Conservation (phyloP, 2,329 filamentous ascomycete species). For the Mariannaea elegans region DNA sequence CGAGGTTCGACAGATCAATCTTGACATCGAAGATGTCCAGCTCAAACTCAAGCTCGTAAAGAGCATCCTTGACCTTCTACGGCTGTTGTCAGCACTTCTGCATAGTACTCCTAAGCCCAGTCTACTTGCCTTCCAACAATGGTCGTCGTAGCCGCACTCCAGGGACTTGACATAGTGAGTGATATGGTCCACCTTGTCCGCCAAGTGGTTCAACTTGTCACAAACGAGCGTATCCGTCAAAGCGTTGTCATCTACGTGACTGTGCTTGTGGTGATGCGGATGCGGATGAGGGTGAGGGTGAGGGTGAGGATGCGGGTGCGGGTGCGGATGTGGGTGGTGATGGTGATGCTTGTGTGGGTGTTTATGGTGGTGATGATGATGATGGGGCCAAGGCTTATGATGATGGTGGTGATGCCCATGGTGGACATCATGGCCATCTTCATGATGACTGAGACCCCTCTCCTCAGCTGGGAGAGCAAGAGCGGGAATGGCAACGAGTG, state of each 20-base stretch:
- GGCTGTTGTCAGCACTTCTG: constrained; percentile 23
- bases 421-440: not conserved
- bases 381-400: not conserved
- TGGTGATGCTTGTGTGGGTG: not conserved
- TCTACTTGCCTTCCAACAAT: constrained; percentile 37
- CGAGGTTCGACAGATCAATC: constrained; percentile 39
- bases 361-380: not conserved
- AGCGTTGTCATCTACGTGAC: constrained; percentile 1
- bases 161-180: constrained; percentile 29
- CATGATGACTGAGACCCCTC: not conserved
- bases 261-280: constrained; percentile 12
- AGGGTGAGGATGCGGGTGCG: not conserved
- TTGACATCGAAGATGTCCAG: constrained; percentile 39
- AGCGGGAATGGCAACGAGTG: constrained; percentile 32
- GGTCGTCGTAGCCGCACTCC: constrained; percentile 29
- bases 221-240: constrained; percentile 36
- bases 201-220: constrained; percentile 34
- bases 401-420: constrained; percentile 1
- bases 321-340: constrained; percentile 3
- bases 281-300: constrained; percentile 30
- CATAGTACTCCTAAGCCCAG: no score
- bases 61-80: constrained; percentile 31
- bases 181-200: constrained; percentile 36
- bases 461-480: constrained; percentile 16
- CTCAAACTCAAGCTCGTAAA: constrained; percentile 41